phyloP scores from a whole-genome alignment of 2,329 filamentous ascomycete genomes.

The Cordyceps javanica region DNA sequence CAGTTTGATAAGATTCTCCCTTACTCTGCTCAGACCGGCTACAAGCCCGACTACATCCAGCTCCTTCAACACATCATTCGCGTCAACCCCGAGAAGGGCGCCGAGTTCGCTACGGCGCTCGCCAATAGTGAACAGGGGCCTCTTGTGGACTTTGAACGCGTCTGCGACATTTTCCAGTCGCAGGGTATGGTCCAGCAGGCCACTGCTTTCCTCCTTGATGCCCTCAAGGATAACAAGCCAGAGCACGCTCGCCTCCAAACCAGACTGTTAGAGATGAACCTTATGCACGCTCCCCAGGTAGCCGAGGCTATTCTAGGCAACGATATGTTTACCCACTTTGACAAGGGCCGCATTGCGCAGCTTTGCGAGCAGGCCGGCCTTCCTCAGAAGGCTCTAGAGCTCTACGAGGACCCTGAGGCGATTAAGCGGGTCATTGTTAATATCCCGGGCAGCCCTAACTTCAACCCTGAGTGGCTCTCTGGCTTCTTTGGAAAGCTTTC shows the following conservation, averaged over 20 bases:
- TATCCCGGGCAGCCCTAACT: slow-evolving; percentile 71
- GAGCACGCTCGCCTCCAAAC: slow-evolving; percentile 94
- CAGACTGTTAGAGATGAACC: slow-evolving; percentile 93
- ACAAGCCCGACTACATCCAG: slow-evolving; percentile 91
- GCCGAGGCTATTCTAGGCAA: slow-evolving; percentile 97
- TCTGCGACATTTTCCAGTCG: slow-evolving; percentile 96
- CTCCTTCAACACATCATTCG: slow-evolving; percentile 89
- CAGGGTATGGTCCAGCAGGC: slow-evolving; percentile 97
- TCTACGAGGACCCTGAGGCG: slow-evolving; percentile 82
- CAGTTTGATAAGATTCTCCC: slow-evolving; percentile 96
- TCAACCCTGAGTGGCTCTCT: slow-evolving; percentile 86
- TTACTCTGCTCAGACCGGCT: slow-evolving; percentile 78
- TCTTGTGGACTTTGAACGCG: slow-evolving; percentile 85
- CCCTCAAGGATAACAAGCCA: slow-evolving; percentile 87
- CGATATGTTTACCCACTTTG: slow-evolving; percentile 97
- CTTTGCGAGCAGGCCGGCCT: slow-evolving; percentile 92
- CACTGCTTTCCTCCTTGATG: slow-evolving; percentile 95
- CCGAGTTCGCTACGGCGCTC: slow-evolving; percentile 88
- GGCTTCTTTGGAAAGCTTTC: slow-evolving; percentile 92
- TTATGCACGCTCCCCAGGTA: slow-evolving; percentile 93
- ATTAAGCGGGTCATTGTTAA: slow-evolving; percentile 89
- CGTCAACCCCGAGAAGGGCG: slow-evolving; percentile 85
- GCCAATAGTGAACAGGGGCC: slow-evolving; percentile 84
- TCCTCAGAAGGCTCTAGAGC: slow-evolving; percentile 80
- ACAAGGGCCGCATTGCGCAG: slow-evolving; percentile 79